Percentiles rank a stretch among this genome's conserved stretches.
Conservation (phyloP, 768 basidiomycete species). For the Mycena leptocephala region DNA sequence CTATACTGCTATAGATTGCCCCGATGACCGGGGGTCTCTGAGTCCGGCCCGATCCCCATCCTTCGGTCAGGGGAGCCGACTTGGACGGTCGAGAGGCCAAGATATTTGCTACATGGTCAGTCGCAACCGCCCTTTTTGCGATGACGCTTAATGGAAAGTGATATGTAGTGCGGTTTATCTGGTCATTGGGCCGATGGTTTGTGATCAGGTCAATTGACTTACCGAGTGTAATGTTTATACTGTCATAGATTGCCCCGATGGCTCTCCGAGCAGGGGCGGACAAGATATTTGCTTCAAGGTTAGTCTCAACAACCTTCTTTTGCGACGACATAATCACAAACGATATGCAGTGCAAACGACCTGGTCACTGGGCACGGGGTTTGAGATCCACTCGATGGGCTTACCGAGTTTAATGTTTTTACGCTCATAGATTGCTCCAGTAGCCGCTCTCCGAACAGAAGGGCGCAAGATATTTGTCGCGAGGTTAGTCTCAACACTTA, state of each 20-base stretch:
- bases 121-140: not conserved
- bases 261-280: not conserved
- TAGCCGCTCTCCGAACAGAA: no score
- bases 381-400: not conserved
- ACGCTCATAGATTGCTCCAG: no score
- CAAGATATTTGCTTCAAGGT: not conserved
- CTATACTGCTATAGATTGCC: not conserved
- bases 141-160: not conserved
- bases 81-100: not conserved
- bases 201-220: not conserved
- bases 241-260: not conserved
- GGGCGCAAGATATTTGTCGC: no score
- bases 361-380: not conserved
- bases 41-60: not conserved
- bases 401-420: no score
- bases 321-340: not conserved
- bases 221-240: not conserved
- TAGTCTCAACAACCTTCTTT: not conserved
- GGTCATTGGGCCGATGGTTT: not conserved
- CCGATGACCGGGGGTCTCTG: not conserved
- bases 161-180: not conserved
- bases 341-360: not conserved
- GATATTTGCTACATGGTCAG: constrained; percentile 8
- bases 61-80: not conserved
- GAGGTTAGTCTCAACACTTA: no score